phyloP scores from a whole-genome alignment of 1,139 yeast genomes.

The Yamadazyma blattariae region DNA sequence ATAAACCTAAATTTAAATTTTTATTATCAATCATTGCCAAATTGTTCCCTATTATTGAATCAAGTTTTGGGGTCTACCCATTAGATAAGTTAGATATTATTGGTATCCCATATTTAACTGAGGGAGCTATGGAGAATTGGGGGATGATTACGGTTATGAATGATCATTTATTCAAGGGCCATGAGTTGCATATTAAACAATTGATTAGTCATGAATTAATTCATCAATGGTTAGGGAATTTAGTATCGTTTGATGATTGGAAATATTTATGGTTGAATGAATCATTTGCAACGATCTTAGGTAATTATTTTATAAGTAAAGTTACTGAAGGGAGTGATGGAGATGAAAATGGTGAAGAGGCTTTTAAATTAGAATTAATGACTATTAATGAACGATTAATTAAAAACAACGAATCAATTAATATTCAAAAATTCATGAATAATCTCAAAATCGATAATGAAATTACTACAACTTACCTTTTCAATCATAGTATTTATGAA shows the following conservation, averaged over 20 bases:
- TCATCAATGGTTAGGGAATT: constrained; percentile 78
- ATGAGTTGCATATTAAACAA: constrained; percentile 42
- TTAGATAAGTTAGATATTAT: constrained; percentile 61
- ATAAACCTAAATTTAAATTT: constrained; percentile 31
- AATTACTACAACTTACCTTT: constrained; percentile 31
- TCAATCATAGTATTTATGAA: constrained; percentile 56
- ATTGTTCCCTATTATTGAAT: constrained; percentile 44
- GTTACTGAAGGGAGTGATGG: constrained; percentile 22
- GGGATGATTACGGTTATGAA: constrained; percentile 61
- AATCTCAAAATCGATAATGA: constrained; percentile 15
- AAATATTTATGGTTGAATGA: constrained; percentile 70
- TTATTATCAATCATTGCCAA: constrained; percentile 46
- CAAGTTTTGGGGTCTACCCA: constrained; percentile 49
- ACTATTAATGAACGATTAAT: constrained; percentile 34
- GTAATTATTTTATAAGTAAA: constrained; percentile 38
- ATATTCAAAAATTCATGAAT: constrained; percentile 25
- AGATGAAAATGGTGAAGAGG: constrained; percentile 15
- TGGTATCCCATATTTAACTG: constrained; percentile 65
- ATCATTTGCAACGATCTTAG: constrained; percentile 70
- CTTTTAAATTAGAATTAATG: constrained; percentile 19
- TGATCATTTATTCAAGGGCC: constrained; percentile 14
- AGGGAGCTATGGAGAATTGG: constrained; percentile 81
- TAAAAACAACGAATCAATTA: constrained; percentile 17
- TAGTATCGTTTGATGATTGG: constrained; percentile 66
- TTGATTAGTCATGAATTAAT: constrained; percentile 67